Base-by-base conservation (phyloP, 2,329 filamentous ascomycete species). In the Aspergillus fijiensis region DNA sequence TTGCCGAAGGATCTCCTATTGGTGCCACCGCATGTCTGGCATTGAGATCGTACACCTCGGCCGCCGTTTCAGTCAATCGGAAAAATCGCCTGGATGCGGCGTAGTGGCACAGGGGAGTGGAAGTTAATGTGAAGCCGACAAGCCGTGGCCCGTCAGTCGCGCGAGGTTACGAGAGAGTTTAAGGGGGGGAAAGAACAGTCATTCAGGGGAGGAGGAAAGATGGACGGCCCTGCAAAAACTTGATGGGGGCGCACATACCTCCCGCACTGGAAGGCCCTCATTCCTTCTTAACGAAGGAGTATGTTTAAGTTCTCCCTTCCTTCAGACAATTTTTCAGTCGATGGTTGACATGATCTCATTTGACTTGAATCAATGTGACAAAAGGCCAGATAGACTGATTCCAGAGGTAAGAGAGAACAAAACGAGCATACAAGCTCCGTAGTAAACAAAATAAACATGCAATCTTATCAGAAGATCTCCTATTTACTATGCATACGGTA, bases 41-140 rank as follows among this genome's bases (percentile, higher is more conserved):
- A 19, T 54, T 21, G 21, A 23, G 35, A 49, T 47, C 54, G 45
- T 49, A 23, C 42, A 25, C 31, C 45, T 59, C 42, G 21, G 57
- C 45, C 42, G 49, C 29, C 39, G 51, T 54, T 61, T 50, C 49
- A 51, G 29, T 54, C 23, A 31, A 19, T 47, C 58, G 59, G 60
- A 63, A 53, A 60, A 59, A 54, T 42, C 35, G 31, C 45, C 58
- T 48, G 62, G 63, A 65, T 64, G 62, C 61, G 56, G 63, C 49
- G 60, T 59, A 60, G 53, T 53, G 49, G 49, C 52, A 62, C 45
- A 55, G 19, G 39, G 50, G 31, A 58, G 55, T 42, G 33, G 55
- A 56, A 29, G 25, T 31, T 42, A 55, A 57, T 35, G 42, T 50
- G 51, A 42, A 55, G 50, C 9, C 27, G 49, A 50, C 49, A 27